phyloP scores from a whole-genome alignment of 345 rosid genomes.

The Camelina laxa region DNA sequence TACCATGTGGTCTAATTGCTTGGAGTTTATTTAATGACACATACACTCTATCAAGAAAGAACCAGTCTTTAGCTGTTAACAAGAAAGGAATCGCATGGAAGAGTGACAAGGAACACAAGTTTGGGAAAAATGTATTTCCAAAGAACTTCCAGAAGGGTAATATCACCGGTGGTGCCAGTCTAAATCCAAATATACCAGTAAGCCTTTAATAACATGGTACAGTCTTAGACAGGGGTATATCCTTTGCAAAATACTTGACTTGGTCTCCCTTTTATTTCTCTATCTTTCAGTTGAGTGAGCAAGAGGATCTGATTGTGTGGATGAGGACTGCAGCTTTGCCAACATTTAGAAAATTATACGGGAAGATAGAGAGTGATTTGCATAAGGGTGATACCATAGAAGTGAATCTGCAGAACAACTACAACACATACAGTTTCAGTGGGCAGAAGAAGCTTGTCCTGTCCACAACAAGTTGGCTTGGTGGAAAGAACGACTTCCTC shows the following conservation, averaged over 20 bases:
- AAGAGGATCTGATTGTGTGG: conserved; percentile 98
- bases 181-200: conserved; percentile 58
- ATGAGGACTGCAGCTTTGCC: conserved; percentile 99
- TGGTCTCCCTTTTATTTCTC: conserved; percentile 13
- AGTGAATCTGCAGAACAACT: conserved; percentile 66
- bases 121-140: conserved; percentile 80
- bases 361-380: conserved; percentile 89
- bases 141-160: conserved; percentile 72
- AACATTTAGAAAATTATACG: conserved; percentile 93
- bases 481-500: conserved; percentile 95
- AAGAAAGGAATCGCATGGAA: conserved; percentile 84
- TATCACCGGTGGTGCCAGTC: conserved; percentile 62
- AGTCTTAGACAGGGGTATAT: conserved; percentile 4
- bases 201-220: conserved; percentile 38
- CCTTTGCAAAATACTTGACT: conserved; percentile 30
- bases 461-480: conserved; percentile 97
- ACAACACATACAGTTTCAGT: conserved; percentile 91
- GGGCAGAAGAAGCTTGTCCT: conserved; percentile 97
- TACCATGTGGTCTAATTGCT: conserved; percentile 97
- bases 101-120: conserved; percentile 91
- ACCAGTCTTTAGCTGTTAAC: conserved; percentile 52
- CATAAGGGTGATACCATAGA: conserved; percentile 51
- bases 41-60: conserved; percentile 59
- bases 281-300: conserved; percentile 70
- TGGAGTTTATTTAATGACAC: conserved; percentile 99